A percentile compares a stretch with the other conserved stretches of the same genome.
Conservation (phyloP, 73 alveolate species). For the Diophrys appendiculata region DNA sequence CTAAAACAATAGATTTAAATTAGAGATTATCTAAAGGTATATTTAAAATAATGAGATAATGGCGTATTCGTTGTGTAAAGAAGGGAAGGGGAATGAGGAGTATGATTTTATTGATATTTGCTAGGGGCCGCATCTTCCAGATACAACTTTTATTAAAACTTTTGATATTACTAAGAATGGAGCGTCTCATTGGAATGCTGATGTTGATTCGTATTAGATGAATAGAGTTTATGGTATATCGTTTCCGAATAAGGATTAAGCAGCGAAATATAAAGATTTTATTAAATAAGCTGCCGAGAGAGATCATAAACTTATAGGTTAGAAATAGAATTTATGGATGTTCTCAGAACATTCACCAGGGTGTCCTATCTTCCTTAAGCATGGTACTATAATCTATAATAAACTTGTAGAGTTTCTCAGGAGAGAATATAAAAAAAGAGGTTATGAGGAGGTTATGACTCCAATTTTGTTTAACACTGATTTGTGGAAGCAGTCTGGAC, state of each 20-base stretch:
- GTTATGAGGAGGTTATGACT: slow-evolving; percentile 91
- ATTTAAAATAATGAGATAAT: slow-evolving; percentile 88
- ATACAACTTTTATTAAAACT: slow-evolving; percentile 95
- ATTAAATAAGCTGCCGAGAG: slow-evolving; percentile 95
- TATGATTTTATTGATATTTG: slow-evolving; percentile 98
- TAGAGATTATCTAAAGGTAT: slow-evolving; percentile 82
- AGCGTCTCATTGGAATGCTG: slow-evolving; percentile 98
- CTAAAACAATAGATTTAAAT: slow-evolving; percentile 85
- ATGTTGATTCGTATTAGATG: slow-evolving; percentile 91
- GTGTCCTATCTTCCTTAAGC: slow-evolving; percentile 85
- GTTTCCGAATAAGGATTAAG: slow-evolving; percentile 91
- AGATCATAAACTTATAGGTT: slow-evolving; percentile 96
- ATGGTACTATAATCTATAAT: slow-evolving; percentile 95
- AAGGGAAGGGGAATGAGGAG: slow-evolving; percentile 94
- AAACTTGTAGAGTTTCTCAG: slow-evolving; percentile 93
- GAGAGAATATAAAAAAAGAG: slow-evolving; percentile 85
- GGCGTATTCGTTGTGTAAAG: no score
- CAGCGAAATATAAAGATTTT: slow-evolving; percentile 85
- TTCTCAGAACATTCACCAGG: slow-evolving; percentile 94
- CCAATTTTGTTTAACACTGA: slow-evolving; percentile 90
- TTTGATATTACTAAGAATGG: slow-evolving; percentile 85
- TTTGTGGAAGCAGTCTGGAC: slow-evolving; percentile 95
- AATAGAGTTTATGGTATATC: slow-evolving; percentile 91
- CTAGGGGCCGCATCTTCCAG: slow-evolving; percentile 99
- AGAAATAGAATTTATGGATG: slow-evolving; percentile 89